Conservation (phyloP, 1,284 basidiomycete genomes). For the Apiotrichum siamense region DNA sequence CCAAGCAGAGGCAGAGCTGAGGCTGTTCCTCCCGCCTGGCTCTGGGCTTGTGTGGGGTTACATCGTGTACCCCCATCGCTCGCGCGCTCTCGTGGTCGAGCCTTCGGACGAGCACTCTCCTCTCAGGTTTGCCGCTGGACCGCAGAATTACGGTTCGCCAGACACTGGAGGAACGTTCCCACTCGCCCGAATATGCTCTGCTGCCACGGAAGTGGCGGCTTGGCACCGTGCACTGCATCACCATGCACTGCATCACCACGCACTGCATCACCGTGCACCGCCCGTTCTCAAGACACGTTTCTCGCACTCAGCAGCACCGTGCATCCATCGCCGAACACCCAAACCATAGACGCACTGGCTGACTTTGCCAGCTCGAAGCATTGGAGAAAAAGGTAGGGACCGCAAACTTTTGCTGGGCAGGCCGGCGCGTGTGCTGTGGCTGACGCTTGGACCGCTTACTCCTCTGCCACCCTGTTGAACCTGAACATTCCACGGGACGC, state of each 20-base stretch:
- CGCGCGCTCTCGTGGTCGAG: too few species aligned
- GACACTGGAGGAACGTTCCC: too few species aligned
- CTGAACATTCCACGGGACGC: too few species aligned
- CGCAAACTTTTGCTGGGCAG: not conserved
- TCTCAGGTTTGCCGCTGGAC: too few species aligned
- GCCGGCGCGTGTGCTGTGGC: not conserved
- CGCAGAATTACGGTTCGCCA: not conserved
- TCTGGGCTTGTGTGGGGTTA: too few species aligned
- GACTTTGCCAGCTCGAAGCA: constrained; percentile 17
- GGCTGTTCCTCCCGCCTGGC: too few species aligned
- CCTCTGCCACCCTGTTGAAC: not conserved
- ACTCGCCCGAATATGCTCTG: too few species aligned
- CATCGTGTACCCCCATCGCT: too few species aligned
- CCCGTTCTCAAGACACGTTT: not conserved
- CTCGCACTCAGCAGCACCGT: too few species aligned
- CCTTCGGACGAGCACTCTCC: too few species aligned
- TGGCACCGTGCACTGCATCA: not conserved
- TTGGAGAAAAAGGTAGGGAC: constrained; percentile 17
- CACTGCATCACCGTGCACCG: not conserved
- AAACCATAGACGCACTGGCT: not conserved
- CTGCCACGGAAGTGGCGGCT: too few species aligned
- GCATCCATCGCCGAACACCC: too few species aligned
- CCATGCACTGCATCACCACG: not conserved
- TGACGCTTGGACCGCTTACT: not conserved
- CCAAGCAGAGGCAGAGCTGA: not conserved